Conservation (phyloP, 2,329 filamentous ascomycete genomes). For the Pyricularia sp. region DNA sequence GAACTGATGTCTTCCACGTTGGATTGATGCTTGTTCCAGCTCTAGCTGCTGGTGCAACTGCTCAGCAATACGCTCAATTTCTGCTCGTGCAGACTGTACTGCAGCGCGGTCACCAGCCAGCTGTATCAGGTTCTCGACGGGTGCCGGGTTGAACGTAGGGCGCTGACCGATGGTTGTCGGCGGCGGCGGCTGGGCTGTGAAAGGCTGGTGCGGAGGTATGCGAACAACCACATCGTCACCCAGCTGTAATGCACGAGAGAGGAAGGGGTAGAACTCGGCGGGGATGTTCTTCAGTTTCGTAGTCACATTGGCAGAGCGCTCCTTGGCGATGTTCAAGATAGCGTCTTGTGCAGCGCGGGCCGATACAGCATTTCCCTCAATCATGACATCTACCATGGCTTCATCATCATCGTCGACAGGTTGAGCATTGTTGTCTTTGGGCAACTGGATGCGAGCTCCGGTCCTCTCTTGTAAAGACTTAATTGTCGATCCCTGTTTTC, state of each 20-base stretch:
- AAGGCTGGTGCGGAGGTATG: conserved; percentile 70
- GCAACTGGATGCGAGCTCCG: conserved; percentile 80
- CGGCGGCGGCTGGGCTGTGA: conserved; percentile 55
- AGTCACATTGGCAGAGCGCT: conserved; percentile 71
- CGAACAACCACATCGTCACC: conserved; percentile 49
- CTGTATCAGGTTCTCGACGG: conserved; percentile 64
- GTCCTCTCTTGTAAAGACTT: conserved; percentile 82
- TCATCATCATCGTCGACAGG: conserved; percentile 66
- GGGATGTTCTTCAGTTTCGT: conserved; percentile 74
- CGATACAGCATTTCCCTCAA: conserved; percentile 85
- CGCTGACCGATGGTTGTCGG: conserved; percentile 48
- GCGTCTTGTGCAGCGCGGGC: conserved; percentile 72
- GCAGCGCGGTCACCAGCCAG: conserved; percentile 75
- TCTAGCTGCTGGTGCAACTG: conserved; percentile 65
- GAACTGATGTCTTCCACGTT: conserved; percentile 84
- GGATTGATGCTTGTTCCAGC: conserved; percentile 67
- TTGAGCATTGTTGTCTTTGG: conserved; percentile 48
- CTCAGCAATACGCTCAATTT: conserved; percentile 67
- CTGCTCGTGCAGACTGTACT: conserved; percentile 64
- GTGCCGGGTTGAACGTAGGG: conserved; percentile 57
- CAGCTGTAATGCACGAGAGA: conserved; percentile 49
- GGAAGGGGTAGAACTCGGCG: conserved; percentile 88
- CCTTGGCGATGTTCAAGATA: conserved; percentile 77
- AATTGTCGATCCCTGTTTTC: conserved; percentile 79
- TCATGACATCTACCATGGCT: conserved; percentile 66